These are phyloP conservation scores for Xylaria sp. DNA, from an alignment of 2,329 filamentous ascomycete genomes.

Conservation along the genomic window DNA sequence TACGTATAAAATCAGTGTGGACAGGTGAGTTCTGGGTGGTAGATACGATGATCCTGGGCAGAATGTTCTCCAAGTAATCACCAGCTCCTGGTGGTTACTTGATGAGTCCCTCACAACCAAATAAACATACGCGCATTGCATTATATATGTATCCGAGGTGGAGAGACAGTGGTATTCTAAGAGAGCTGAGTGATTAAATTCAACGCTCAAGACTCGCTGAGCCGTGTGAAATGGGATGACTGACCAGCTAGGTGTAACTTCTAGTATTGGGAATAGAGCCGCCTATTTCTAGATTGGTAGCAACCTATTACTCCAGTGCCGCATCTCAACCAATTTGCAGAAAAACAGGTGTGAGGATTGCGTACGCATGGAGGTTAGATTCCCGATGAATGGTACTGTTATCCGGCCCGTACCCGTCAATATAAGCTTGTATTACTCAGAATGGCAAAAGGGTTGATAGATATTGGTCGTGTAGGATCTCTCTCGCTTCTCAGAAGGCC, in stretches of 20 bases:
- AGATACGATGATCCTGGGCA: not conserved
- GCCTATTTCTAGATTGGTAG: not conserved
- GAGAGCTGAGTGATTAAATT: not conserved
- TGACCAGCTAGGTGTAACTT: not conserved
- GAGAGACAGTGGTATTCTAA: too few species aligned
- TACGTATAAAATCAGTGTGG: slow-evolving; percentile 2
- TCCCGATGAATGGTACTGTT: not conserved
- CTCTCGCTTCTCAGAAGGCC: slow-evolving; percentile 26
- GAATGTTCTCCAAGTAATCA: not conserved
- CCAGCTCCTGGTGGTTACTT: not conserved
- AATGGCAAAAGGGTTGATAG: slow-evolving; percentile 44
- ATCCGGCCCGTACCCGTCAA: not conserved
- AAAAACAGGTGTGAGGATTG: not conserved
- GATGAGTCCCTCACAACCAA: not conserved
- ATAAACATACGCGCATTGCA: not conserved
- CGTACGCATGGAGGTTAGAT: not conserved
- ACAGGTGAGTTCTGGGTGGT: not conserved
- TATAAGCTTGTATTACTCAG: slow-evolving; percentile 37
- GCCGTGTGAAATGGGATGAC: too few species aligned
- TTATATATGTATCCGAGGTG: not conserved
- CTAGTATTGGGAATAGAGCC: not conserved
- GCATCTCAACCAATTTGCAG: not conserved
- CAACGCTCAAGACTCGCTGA: not conserved
- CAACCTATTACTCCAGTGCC: not conserved
- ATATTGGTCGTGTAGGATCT: slow-evolving; percentile 28